Percentiles rank a stretch among this genome's conserved stretches.
Conservation (phyloP, 192 early-diverging fungal species). For the Dissophora ornata region DNA sequence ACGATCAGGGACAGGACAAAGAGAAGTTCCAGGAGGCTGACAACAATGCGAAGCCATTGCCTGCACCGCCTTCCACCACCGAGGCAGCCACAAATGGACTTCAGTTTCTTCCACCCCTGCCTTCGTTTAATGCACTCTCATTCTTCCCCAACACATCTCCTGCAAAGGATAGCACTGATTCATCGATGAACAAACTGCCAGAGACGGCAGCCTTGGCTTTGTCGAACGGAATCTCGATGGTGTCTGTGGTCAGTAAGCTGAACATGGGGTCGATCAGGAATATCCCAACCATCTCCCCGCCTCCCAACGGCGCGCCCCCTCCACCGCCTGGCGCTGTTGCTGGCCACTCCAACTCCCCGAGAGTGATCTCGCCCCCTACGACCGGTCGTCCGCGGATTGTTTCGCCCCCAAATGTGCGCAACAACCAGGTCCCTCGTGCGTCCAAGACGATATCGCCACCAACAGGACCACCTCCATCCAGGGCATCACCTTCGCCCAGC, state of each 20-base stretch:
- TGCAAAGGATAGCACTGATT: background rate
- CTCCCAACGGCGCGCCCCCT: constrained; percentile 40
- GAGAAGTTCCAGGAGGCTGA: no score
- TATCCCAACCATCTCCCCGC: constrained; percentile 48
- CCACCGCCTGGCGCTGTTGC: constrained; percentile 42
- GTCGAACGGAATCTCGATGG: constrained; percentile 27
- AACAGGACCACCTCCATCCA: constrained; percentile 14
- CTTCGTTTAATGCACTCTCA: constrained; percentile 14
- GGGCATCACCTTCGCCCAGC: constrained; percentile 11
- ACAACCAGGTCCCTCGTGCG: constrained; percentile 7
- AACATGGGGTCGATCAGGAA: constrained; percentile 21
- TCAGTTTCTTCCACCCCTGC: constrained; percentile 18
- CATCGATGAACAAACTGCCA: constrained; percentile 24
- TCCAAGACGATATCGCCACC: constrained; percentile 48
- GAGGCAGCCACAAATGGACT: no score
- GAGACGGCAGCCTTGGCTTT: constrained; percentile 28
- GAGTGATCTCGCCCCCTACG: constrained; percentile 42
- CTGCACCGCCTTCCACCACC: no score
- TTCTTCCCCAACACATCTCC: constrained; percentile 5
- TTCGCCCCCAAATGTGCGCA: constrained; percentile 8
- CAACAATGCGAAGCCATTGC: no score
- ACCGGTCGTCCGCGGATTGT: constrained; percentile 3
- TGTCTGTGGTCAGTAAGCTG: constrained; percentile 32
- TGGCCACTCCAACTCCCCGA: constrained; percentile 41
- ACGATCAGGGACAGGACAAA: constrained; percentile 7